phyloP scores from a whole-genome alignment of 2,329 filamentous ascomycete genomes.

The Cercospora sojina region DNA sequence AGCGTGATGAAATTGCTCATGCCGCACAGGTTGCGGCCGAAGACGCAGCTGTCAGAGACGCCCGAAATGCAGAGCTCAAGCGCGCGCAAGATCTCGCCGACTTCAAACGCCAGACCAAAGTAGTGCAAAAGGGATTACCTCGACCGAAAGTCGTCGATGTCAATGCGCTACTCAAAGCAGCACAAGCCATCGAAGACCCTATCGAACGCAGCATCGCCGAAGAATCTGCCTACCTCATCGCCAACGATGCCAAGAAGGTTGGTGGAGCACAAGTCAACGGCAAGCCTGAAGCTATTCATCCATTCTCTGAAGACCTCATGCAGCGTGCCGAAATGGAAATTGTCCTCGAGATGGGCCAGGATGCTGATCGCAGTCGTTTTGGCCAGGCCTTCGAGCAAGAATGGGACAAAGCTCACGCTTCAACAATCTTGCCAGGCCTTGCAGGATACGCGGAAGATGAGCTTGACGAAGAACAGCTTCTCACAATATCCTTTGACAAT shows the following conservation, averaged over 20 bases:
- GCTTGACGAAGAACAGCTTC: slow-evolving; percentile 64
- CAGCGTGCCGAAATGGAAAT: slow-evolving; percentile 75
- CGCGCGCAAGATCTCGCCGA: slow-evolving; percentile 69
- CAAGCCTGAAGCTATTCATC: slow-evolving; percentile 58
- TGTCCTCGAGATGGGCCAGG: slow-evolving; percentile 62
- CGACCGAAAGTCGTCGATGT: slow-evolving; percentile 73
- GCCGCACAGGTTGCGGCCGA: slow-evolving; percentile 59
- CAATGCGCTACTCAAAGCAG: slow-evolving; percentile 63
- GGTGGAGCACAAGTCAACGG: slow-evolving; percentile 65
- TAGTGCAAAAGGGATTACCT: slow-evolving; percentile 82
- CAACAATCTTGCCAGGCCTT: slow-evolving; percentile 67
- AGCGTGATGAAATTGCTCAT: slow-evolving; percentile 61
- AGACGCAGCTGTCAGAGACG: slow-evolving; percentile 72
- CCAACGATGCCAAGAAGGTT: slow-evolving; percentile 78
- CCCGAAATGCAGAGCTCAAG: slow-evolving; percentile 59
- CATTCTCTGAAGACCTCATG: slow-evolving; percentile 69
- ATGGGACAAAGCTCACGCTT: slow-evolving; percentile 53
- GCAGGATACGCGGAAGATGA: slow-evolving; percentile 75
- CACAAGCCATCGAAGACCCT: slow-evolving; percentile 60
- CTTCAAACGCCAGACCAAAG: slow-evolving; percentile 79
- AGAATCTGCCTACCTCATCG: slow-evolving; percentile 77
- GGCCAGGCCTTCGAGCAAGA: slow-evolving; percentile 42
- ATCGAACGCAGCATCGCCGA: slow-evolving; percentile 68
- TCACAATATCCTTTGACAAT: slow-evolving; percentile 71
- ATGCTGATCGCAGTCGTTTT: slow-evolving; percentile 48